Conservation (phyloP, 2,329 filamentous ascomycete genomes). For the Clarireedia homoeocarpa region DNA sequence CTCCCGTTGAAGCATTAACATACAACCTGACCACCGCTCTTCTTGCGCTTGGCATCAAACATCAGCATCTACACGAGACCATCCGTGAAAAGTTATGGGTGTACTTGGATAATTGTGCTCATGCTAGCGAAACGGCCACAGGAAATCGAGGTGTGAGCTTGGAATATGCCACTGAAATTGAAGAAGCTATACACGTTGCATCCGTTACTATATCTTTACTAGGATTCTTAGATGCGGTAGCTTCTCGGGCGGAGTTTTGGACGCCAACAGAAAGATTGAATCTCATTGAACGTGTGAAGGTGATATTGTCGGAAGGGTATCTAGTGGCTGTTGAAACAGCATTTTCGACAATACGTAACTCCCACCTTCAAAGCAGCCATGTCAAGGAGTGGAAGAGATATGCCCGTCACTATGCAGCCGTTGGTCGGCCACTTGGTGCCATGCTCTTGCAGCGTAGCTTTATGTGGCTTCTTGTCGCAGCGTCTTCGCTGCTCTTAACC, state of each 20-base stretch:
- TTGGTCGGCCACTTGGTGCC: constrained; percentile 75
- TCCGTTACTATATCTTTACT: constrained; percentile 79
- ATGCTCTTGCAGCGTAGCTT: constrained; percentile 88
- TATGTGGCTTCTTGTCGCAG: constrained; percentile 74
- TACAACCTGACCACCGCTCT: constrained; percentile 73
- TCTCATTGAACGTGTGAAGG: constrained; percentile 63
- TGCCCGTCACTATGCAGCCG: constrained; percentile 71
- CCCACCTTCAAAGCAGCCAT: constrained; percentile 54
- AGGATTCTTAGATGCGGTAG: constrained; percentile 79
- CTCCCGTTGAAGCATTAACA: constrained; percentile 78
- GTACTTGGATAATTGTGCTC: constrained; percentile 65
- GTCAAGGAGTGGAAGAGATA: constrained; percentile 84
- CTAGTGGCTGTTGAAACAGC: constrained; percentile 81
- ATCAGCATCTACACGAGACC: constrained; percentile 57
- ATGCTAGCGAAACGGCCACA: constrained; percentile 48
- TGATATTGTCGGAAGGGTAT: constrained; percentile 75
- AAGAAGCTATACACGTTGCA: constrained; percentile 61
- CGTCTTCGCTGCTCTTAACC: constrained; percentile 64
- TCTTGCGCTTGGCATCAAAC: constrained; percentile 69
- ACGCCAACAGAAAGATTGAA: constrained; percentile 62
- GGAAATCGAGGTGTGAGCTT: constrained; percentile 47
- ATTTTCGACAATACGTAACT: constrained; percentile 82
- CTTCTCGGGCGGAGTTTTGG: constrained; percentile 77
- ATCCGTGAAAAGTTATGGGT: constrained; percentile 59
- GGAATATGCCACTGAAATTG: constrained; percentile 46